These are phyloP conservation scores for Furcasterigmium furcatum DNA, from an alignment of 2,329 filamentous ascomycete genomes.

Conservation along the genomic window DNA sequence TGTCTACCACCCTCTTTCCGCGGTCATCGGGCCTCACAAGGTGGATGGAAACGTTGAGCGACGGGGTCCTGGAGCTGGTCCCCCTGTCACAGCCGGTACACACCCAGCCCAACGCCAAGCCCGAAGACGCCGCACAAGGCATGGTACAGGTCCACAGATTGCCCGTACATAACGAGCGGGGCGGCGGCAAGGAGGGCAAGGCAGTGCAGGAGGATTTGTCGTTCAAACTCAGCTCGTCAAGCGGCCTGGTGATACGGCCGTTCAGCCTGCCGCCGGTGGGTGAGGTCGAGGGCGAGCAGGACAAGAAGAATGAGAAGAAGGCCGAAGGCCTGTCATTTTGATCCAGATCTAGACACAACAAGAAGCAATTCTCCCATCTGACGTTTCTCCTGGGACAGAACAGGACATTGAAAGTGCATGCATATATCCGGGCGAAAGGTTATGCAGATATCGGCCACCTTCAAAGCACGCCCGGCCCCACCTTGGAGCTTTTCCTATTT, in stretches of 20 bases:
- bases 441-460: too few relatives aligned
- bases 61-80: conserved; percentile 83
- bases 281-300: conserved; percentile 54
- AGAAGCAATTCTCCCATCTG: too few relatives aligned
- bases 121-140: conserved; percentile 79
- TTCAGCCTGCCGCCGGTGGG: conserved; percentile 87
- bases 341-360: conserved; percentile 33
- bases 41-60: conserved; percentile 81
- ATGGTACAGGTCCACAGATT: conserved; percentile 80
- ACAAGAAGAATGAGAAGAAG: conserved; percentile 52
- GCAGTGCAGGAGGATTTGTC: conserved; percentile 81
- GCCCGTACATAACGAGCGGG: conserved; percentile 83
- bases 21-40: conserved; percentile 71
- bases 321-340: conserved; percentile 71
- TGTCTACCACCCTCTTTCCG: conserved; percentile 79
- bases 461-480: too few relatives aligned
- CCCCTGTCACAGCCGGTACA: conserved; percentile 57
- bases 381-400: too few relatives aligned
- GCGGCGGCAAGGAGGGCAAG: conserved; percentile 68
- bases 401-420: too few relatives aligned
- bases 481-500: not conserved
- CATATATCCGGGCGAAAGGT: too few relatives aligned
- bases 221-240: conserved; percentile 79
- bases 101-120: conserved; percentile 42
- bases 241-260: conserved; percentile 79